These are phyloP conservation scores for Cercospora citrullina DNA, from an alignment of 2,329 filamentous ascomycete genomes.

Conservation along the genomic window DNA sequence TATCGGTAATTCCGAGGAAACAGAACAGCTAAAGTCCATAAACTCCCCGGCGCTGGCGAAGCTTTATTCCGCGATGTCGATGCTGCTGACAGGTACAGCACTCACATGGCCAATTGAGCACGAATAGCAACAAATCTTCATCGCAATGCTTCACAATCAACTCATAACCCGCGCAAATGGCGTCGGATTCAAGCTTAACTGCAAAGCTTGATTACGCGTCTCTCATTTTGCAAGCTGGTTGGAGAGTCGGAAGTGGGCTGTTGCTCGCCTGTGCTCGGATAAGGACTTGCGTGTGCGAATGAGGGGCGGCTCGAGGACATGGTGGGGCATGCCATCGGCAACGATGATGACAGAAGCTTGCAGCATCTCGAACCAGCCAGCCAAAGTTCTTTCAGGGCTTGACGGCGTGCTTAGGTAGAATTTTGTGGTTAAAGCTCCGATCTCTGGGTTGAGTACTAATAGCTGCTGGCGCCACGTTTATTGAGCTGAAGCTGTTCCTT, in stretches of 20 bases:
- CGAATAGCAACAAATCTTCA: background rate
- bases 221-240: background rate
- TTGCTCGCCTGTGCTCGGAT: background rate
- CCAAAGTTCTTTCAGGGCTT: background rate
- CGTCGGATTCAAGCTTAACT: background rate
- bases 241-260: background rate
- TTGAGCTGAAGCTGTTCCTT: background rate
- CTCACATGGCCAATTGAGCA: background rate
- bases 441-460: background rate
- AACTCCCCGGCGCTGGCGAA: background rate
- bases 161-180: background rate
- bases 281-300: background rate
- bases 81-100: background rate
- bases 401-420: background rate
- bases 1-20: background rate
- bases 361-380: background rate
- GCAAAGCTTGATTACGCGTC: background rate
- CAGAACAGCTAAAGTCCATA: background rate
- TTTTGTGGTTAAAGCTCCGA: background rate
- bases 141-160: background rate
- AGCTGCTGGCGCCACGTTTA: background rate
- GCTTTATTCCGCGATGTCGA: background rate
- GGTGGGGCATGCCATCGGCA: constrained; percentile 7
- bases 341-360: constrained; percentile 6
- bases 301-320: background rate